Base-by-base conservation (phyloP, 2,329 filamentous ascomycete genomes). In the Colletotrichum liriopes region DNA sequence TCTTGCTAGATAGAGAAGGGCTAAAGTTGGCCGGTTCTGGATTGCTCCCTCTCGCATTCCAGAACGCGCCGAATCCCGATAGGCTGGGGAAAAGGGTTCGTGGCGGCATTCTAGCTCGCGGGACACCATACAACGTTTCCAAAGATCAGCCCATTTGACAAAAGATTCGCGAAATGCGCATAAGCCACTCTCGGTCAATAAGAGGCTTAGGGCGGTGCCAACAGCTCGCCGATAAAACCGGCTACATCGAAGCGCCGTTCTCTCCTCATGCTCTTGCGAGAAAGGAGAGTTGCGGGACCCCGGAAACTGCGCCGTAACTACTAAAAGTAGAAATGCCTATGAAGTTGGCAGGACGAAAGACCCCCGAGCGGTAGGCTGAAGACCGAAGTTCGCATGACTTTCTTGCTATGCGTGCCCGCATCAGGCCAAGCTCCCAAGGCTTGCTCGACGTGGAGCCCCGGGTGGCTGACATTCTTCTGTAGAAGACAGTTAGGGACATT, bases 91-190 rank as follows among this genome's bases (percentile, higher is more conserved):
- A 7, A 32, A 66, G 37, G 63, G 18, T 59, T 26, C 12, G 58
- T 63, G 65, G 59, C 65, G 65, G 14, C 12, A 37, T 41, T 71
- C 58, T 59, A 52, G 65, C 52, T 52, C 20, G 18, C 39, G 65
- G 29, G 58, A 59, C 5, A 56, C 59, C 32, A 51, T 37, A 20
- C 45, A 69, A 45, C 58, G 69, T 60, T 68, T 69, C 51, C 45
- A 58, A 43, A 63, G 52, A 59, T 63, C 58, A 68, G 41, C 43
- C 41, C 63, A 62, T 29, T 9, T 12, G 45, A 63, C 45, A 63
- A 29, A 43, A 58, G 32, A 45, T 2, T 20, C 23, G 37, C 39
- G 16, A 6, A 59, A 41, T 16, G 16, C 18, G 23, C 61, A 43
- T 18, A 23, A 29, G 45, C 26, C 20, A 49, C 29, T 20, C 23